A percentile compares a stretch with the other conserved stretches of the same genome.
These are phyloP conservation scores for Lactarius hengduanensis DNA, from an alignment of 768 basidiomycete genomes.

Conservation along the genomic window DNA sequence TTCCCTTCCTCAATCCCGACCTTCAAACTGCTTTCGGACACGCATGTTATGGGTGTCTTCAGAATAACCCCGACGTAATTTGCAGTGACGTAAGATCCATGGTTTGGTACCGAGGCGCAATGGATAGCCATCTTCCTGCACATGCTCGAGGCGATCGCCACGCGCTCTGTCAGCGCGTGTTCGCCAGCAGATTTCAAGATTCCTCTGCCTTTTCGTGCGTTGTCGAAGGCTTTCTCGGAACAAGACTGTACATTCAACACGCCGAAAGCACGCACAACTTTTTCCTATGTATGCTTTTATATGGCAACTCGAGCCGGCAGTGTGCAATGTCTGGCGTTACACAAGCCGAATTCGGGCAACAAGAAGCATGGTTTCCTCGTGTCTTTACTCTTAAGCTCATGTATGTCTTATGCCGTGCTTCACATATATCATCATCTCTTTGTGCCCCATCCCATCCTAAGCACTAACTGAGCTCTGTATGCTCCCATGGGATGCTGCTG, in stretches of 20 bases:
- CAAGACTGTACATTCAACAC: neutral
- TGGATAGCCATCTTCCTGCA: neutral
- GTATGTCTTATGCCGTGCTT: neutral
- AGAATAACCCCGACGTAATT: neutral
- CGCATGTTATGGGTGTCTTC: neutral
- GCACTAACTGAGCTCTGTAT: neutral
- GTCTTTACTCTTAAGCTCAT: neutral
- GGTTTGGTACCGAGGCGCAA: neutral
- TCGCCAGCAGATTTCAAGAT: neutral
- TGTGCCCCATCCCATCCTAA: neutral
- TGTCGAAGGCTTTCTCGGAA: neutral
- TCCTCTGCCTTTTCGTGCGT: neutral
- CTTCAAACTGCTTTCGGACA: neutral
- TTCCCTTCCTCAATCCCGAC: neutral
- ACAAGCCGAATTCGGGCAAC: neutral
- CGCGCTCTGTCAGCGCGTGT: neutral
- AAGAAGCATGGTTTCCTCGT: neutral
- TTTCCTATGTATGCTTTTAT: neutral
- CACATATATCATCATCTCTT: neutral
- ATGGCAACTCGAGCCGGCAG: neutral
- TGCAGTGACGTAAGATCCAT: neutral
- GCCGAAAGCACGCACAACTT: neutral
- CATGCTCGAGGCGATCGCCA: neutral
- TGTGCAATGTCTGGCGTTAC: neutral
- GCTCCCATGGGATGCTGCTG: neutral